These are phyloP conservation scores for Cladosporium sp. DNA, from an alignment of 2,329 filamentous ascomycete species.

Conservation along the genomic window DNA sequence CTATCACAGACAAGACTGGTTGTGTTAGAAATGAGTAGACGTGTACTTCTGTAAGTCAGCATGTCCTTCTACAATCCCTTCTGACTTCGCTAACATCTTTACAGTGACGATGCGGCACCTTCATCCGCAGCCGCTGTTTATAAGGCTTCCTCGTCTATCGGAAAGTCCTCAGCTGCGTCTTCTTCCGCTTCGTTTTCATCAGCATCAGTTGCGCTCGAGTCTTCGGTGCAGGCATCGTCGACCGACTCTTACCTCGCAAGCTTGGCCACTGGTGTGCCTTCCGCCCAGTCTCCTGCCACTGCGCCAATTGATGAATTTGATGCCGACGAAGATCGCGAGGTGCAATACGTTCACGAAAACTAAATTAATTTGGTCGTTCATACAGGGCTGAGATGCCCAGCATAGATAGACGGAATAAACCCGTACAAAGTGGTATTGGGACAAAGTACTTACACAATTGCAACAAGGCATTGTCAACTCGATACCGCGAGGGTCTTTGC, in stretches of 20 bases:
- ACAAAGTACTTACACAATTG: not conserved
- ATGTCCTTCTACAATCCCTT: not conserved
- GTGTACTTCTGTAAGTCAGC: constrained; percentile 20
- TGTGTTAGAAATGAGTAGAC: constrained; percentile 40
- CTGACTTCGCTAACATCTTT: constrained; percentile 11
- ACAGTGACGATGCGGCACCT: constrained; percentile 14
- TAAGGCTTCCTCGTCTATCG: constrained; percentile 3
- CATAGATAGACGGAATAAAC: not conserved
- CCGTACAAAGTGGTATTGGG: not conserved
- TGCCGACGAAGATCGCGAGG: constrained; percentile 24
- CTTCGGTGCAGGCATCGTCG: constrained; percentile 11
- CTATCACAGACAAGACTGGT: constrained; percentile 49
- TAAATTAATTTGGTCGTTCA: not conserved
- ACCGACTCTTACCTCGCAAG: constrained; percentile 11
- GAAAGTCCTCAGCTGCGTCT: constrained; percentile 16
- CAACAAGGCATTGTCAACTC: not conserved
- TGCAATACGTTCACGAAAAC: constrained; percentile 30
- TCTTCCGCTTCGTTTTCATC: constrained; percentile 10
- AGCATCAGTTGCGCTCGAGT: not conserved
- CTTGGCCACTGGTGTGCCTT: constrained; percentile 5
- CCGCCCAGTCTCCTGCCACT: constrained; percentile 16
- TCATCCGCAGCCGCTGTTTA: constrained; percentile 18
- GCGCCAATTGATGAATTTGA: not conserved
- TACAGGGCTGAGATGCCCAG: not conserved
- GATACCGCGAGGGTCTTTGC: not conserved